A percentile compares a stretch with the other conserved stretches of the same genome.
These are phyloP conservation scores for Acer yangbiense DNA, from an alignment of 345 rosid species.

Conservation along the genomic window DNA sequence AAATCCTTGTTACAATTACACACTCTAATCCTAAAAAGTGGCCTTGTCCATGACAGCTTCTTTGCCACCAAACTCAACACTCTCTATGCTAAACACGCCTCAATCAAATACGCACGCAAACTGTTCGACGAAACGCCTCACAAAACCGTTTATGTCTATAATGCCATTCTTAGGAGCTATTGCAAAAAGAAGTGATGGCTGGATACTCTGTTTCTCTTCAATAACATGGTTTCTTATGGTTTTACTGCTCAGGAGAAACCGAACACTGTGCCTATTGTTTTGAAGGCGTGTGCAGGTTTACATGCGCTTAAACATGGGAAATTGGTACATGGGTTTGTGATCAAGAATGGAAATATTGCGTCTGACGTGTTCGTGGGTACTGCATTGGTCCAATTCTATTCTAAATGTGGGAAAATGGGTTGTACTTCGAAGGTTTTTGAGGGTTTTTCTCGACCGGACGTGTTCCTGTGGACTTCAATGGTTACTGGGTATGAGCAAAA, in stretches of 20 bases:
- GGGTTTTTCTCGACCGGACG: conserved; percentile 45
- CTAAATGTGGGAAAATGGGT: conserved; percentile 42
- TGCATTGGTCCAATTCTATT: conserved; percentile 53
- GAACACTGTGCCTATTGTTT: conserved; percentile 45
- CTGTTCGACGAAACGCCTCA: conserved; percentile 54
- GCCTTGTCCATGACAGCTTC: conserved; percentile 27
- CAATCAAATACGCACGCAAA: conserved; percentile 37
- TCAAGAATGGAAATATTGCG: conserved; percentile 10
- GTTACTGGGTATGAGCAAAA: conserved; percentile 58
- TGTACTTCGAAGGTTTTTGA: conserved; percentile 46
- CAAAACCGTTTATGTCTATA: conserved; percentile 48
- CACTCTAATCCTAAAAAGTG: conserved; percentile 31
- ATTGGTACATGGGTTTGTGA: conserved; percentile 47
- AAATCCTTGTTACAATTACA: conserved; percentile 26
- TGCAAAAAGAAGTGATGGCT: conserved; percentile 34
- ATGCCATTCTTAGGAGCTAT: conserved; percentile 47
- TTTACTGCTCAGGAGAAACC: conserved; percentile 31
- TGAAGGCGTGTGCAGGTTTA: conserved; percentile 53
- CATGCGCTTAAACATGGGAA: conserved; percentile 39
- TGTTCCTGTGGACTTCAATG: conserved; percentile 63
- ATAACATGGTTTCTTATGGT: conserved; percentile 28
- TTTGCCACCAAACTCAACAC: conserved; percentile 25
- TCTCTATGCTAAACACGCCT: not conserved
- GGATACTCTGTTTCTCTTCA: conserved; percentile 34
- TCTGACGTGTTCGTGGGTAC: conserved; percentile 12